Evolutionary conservation across 768 basidiomycete genomes (phyloP).

Genomic region (Podaxis rugospora): DNA sequence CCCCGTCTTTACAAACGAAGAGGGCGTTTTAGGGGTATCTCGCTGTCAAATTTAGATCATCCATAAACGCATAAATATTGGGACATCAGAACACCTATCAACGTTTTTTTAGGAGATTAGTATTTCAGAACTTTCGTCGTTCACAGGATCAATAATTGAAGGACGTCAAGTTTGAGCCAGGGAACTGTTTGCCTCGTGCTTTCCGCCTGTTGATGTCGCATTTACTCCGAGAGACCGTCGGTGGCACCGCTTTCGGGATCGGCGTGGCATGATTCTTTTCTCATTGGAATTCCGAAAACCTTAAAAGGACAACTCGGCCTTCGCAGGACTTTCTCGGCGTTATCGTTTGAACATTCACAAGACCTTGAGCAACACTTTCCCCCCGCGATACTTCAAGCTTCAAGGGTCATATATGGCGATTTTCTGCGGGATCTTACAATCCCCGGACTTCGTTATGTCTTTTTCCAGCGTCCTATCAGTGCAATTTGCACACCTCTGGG

Average conservation of each 20-base stretch:
- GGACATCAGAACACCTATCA: background rate
- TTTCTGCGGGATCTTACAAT: background rate
- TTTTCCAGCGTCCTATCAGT: background rate
- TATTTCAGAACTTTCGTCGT: background rate
- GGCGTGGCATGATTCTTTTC: background rate
- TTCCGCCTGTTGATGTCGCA: conserved; percentile 9
- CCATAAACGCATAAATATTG: background rate
- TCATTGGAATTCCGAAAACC: background rate
- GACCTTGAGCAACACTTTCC: background rate
- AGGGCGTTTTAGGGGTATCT: background rate
- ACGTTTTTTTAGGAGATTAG: background rate
- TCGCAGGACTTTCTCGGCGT: background rate
- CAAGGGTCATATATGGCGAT: background rate
- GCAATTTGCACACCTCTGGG: background rate
- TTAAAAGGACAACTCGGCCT: background rate
- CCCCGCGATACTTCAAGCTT: background rate
- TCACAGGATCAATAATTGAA: background rate
- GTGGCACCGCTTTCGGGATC: conserved; percentile 9
- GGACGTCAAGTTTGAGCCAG: background rate
- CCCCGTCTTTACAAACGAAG: background rate
- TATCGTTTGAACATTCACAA: background rate
- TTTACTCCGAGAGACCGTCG: background rate
- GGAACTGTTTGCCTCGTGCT: conserved; percentile 5
- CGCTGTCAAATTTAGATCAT: too few relatives aligned
- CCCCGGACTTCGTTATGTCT: background rate